A percentile compares a stretch with the other conserved stretches of the same genome.
phyloP scores from a whole-genome alignment of 805 yeast species.

The Wickerhamomyces queroliae region DNA sequence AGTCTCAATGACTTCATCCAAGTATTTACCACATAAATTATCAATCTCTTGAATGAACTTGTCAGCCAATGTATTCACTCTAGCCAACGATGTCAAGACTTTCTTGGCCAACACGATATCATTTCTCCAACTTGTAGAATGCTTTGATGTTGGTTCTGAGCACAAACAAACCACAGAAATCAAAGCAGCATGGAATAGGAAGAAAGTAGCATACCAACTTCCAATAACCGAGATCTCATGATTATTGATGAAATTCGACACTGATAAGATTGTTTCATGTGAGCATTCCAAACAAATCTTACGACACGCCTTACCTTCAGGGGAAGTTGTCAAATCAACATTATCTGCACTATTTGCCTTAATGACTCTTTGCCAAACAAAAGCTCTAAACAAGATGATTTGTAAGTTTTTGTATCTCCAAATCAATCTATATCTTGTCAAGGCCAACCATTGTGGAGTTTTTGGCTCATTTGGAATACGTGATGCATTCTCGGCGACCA shows the following conservation, averaged over 20 bases:
- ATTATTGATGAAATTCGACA: conserved; percentile 32
- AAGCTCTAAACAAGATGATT: conserved; percentile 48
- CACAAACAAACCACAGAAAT: conserved; percentile 51
- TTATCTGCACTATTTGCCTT: conserved; percentile 29
- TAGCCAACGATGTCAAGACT: conserved; percentile 30
- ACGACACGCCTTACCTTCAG: conserved; percentile 44
- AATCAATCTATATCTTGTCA: conserved; percentile 44
- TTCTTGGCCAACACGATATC: conserved; percentile 38
- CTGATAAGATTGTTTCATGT: conserved; percentile 44
- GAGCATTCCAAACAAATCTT: conserved; percentile 46
- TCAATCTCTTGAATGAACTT: conserved; percentile 41
- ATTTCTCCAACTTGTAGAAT: conserved; percentile 36
- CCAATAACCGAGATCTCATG: conserved; percentile 39
- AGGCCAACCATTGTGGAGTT: conserved; percentile 46
- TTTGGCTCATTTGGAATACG: conserved; percentile 15
- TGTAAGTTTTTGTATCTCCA: conserved; percentile 59
- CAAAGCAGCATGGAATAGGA: conserved; percentile 55
- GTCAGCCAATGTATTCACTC: conserved; percentile 39
- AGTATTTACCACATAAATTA: conserved; percentile 29
- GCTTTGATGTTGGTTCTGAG: conserved; percentile 42
- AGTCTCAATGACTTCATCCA: conserved; percentile 10
- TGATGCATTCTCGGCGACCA: conserved; percentile 21
- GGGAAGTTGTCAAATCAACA: conserved; percentile 27
- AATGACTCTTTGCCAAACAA: conserved; percentile 46
- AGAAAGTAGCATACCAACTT: conserved; percentile 61